Evolutionary conservation across 148 eudicot genomes (phyloP).

Genomic region (Rhododendron henanense): DNA sequence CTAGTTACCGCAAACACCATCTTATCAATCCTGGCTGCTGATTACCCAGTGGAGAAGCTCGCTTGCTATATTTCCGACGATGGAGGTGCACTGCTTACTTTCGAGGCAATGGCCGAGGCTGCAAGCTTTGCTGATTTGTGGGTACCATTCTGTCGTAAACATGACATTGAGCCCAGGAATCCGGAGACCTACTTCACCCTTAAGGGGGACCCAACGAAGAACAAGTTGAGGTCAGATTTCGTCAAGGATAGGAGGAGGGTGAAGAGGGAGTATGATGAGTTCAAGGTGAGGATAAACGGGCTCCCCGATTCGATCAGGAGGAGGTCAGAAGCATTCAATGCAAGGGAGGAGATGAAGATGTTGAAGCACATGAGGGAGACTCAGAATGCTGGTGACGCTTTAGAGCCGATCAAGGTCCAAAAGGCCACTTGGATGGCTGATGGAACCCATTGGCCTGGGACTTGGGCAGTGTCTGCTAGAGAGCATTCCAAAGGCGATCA

Average conservation of each 20-base stretch:
- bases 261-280: constrained; percentile 90
- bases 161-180: constrained; percentile 84
- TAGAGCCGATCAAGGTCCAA: constrained; percentile 56
- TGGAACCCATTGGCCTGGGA: constrained; percentile 90
- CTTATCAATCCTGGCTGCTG: constrained; percentile 68
- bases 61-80: constrained; percentile 83
- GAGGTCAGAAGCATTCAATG: constrained; percentile 88
- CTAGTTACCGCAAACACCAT: constrained; percentile 81
- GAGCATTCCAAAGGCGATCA: constrained; percentile 91
- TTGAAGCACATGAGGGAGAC: constrained; percentile 56
- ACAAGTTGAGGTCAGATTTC: constrained; percentile 63
- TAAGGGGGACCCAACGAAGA: constrained; percentile 88
- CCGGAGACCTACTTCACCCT: constrained; percentile 64
- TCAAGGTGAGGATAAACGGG: constrained; percentile 83
- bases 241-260: constrained; percentile 83
- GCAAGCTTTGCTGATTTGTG: constrained; percentile 82
- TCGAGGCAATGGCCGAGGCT: constrained; percentile 93
- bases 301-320: constrained; percentile 78
- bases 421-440: constrained; percentile 97
- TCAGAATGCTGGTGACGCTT: constrained; percentile 47
- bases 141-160: constrained; percentile 87
- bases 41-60: constrained; percentile 77
- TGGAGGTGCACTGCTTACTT: constrained; percentile 78
- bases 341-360: constrained; percentile 89
- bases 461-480: constrained; percentile 49